Evolutionary conservation across 768 basidiomycete species (phyloP), one percentile per base, ranked within the genome.

Genomic region (Panaeolus papilionaceus): DNA sequence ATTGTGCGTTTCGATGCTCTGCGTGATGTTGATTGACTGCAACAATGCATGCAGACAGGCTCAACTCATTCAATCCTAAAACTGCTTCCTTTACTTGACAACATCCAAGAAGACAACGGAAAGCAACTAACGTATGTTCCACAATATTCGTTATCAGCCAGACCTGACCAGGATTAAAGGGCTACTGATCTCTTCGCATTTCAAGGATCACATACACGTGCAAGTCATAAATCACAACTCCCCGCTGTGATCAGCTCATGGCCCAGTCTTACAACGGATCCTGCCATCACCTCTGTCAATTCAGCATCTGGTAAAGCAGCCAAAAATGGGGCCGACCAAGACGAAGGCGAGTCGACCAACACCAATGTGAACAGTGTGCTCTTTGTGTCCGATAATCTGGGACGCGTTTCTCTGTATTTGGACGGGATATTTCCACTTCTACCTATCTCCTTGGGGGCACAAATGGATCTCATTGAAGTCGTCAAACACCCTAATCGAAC

Each of bases 121-220:
- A 85, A 86, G 23, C 28, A 39, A 67, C 75, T 87, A 72, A 90
- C 88, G 93, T 94, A 73, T 80, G 63, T 63, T 69, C 16, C 28
- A 58, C 14, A 10, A 62, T 38, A 28, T 64, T 66, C 42, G 58
- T 68, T 20, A 42, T 65, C 61, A 58, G 66, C 66, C 44, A 12
- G 38, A 62, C 45, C 40, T 64, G 62, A 66, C 49, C 69, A 76
- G 75, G 40, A 73, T 54, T 64, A 65, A 76, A 94, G 93, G 66
- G 89, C 90, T 8, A 89, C 89, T 65, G 90, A 94, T 78, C 78
- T 94, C 45, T 95, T 95, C 75, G 90, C 92, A 45, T 93, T 94
- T 74, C 90, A 93, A 78, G 89, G 88, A 44, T 86, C 87, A 10
- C 87, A 89, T 65, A 86, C 85, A 14, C 85, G 83, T 54, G 69